Evolutionary conservation across 805 yeast species (phyloP).

Genomic region (Cyberlindnera japonica): DNA sequence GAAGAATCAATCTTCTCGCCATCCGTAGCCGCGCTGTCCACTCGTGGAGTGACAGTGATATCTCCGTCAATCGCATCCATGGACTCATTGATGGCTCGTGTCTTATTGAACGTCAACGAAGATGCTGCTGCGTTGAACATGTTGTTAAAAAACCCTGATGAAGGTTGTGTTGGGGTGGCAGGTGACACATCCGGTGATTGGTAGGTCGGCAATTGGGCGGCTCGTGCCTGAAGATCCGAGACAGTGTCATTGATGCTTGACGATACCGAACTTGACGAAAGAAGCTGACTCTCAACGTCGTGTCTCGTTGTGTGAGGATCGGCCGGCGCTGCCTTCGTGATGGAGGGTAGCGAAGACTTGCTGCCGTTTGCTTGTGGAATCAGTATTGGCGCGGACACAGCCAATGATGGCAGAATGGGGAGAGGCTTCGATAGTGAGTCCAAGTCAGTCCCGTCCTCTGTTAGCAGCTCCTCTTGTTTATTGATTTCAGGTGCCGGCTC

Average conservation of each 20-base stretch:
- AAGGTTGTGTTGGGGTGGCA: conserved; percentile 17
- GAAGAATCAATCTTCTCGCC: conserved; percentile 13
- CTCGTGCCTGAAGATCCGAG: conserved; percentile 10
- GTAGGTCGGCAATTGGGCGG: background rate
- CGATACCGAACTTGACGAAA: conserved; percentile 11
- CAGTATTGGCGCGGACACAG: conserved; percentile 3
- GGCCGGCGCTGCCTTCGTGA: conserved; percentile 43
- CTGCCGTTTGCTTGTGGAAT: conserved; percentile 9
- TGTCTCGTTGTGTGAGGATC: conserved; percentile 48
- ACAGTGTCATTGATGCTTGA: conserved; percentile 24
- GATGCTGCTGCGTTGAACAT: conserved; percentile 17
- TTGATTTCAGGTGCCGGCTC: no score
- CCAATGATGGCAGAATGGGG: no score
- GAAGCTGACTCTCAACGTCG: conserved; percentile 38
- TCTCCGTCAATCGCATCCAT: conserved; percentile 6
- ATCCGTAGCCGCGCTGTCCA: background rate
- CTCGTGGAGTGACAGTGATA: background rate
- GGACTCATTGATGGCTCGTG: background rate
- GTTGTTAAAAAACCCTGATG: conserved; percentile 22
- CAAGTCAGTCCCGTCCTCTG: no score
- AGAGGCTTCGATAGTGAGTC: background rate
- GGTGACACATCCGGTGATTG: conserved; percentile 11
- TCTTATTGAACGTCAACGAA: conserved; percentile 14
- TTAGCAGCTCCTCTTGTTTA: no score
- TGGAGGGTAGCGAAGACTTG: conserved; percentile 3